Percentiles rank a stretch among this genome's conserved stretches.
phyloP scores from a whole-genome alignment of 1,284 basidiomycete species.

The Veloboletus limbatus region DNA sequence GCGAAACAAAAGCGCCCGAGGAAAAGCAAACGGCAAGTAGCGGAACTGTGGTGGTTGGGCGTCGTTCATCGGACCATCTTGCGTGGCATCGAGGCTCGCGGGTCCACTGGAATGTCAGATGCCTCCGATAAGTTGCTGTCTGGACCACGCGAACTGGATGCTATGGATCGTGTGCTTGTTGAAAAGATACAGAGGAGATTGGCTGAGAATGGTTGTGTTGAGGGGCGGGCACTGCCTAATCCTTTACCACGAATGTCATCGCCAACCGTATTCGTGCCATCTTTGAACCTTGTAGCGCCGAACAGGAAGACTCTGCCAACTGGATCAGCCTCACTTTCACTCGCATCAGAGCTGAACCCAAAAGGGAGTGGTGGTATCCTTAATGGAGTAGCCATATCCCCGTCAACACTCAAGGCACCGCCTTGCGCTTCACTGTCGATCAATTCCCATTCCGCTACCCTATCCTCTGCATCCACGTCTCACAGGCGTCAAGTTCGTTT shows the following conservation, averaged over 20 bases:
- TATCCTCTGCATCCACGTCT: conserved; percentile 1
- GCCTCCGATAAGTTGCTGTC: conserved; percentile 1
- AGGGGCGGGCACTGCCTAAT: conserved; percentile 17
- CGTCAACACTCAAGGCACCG: neutral
- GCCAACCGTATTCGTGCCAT: conserved; percentile 25
- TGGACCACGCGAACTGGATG: conserved; percentile 12
- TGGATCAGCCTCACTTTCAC: neutral
- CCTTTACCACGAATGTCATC: conserved; percentile 23
- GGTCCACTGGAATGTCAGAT: conserved; percentile 1
- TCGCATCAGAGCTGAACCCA: neutral
- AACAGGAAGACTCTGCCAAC: conserved; percentile 4
- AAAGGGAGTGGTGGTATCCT: neutral
- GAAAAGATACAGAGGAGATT: conserved; percentile 24
- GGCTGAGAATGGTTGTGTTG: conserved; percentile 21
- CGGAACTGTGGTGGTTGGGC: conserved; percentile 41
- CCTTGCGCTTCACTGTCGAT: conserved; percentile 4
- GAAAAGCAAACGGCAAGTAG: conserved; percentile 36
- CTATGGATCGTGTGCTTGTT: conserved; percentile 20
- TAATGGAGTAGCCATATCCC: neutral
- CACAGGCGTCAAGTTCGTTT: conserved; percentile 28
- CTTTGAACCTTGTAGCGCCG: conserved; percentile 18
- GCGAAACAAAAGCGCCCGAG: conserved; percentile 31
- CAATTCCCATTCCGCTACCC: conserved; percentile 1
- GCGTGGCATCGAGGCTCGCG: conserved; percentile 22
- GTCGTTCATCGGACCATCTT: conserved; percentile 41